A percentile compares a stretch with the other conserved stretches of the same genome.
Conservation (phyloP, 345 rosid genomes). For the Laguncularia racemosa region DNA sequence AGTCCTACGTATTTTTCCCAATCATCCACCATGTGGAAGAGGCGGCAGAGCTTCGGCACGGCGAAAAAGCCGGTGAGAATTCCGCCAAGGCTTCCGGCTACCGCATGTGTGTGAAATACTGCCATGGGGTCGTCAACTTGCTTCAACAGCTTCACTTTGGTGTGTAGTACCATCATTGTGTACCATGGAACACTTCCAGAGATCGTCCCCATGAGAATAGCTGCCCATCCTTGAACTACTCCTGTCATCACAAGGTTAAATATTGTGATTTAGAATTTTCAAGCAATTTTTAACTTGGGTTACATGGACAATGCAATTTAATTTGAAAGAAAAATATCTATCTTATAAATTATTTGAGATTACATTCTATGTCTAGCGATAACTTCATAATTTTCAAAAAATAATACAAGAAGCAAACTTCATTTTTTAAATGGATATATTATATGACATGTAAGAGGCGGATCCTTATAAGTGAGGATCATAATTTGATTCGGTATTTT, state of each 20-base stretch:
- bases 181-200: slow-evolving; percentile 46
- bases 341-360: no score
- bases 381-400: no score
- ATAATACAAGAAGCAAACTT: no score
- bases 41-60: slow-evolving; percentile 35
- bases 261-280: background rate
- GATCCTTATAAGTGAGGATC: no score
- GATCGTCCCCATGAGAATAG: slow-evolving; percentile 26
- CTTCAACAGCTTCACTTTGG: slow-evolving; percentile 15
- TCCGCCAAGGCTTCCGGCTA: slow-evolving; percentile 39
- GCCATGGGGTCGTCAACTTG: slow-evolving; percentile 33
- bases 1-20: slow-evolving; percentile 38
- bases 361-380: no score
- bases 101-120: slow-evolving; percentile 46
- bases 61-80: slow-evolving; percentile 41
- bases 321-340: no score
- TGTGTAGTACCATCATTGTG: slow-evolving; percentile 39
- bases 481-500: no score
- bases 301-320: slow-evolving; percentile 27
- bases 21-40: slow-evolving; percentile 31
- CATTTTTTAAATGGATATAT: no score
- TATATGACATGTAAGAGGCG: no score
- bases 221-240: slow-evolving; percentile 50
- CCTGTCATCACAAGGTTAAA: slow-evolving; percentile 10
- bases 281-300: slow-evolving; percentile 31